Base-by-base conservation (phyloP, 306 rosid genomes). In the Gillenia trifoliata region DNA sequence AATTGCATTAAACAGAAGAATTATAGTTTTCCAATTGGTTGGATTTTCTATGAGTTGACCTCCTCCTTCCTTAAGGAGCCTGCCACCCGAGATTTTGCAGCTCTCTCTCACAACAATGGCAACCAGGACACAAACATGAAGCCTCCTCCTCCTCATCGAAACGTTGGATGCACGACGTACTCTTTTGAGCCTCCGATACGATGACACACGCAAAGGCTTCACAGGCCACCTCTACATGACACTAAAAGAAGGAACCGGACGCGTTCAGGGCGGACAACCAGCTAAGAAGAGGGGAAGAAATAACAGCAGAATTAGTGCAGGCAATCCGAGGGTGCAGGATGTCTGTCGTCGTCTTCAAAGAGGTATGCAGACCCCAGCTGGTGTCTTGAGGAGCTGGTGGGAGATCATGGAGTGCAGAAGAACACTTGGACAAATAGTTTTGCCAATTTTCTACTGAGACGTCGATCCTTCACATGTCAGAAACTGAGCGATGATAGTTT, bases 251-350 rank as follows among this genome's bases (percentile, higher is more conserved):
- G 55, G n/a, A n/a, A n/a, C 76, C 1, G 68, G 76, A 28, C 16
- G 11, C 13, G 19, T 59, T 72, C 4, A 56, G n/a, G n/a, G n/a
- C 16, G 6, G 76, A 72, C 52, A 33, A 72, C 34, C 67, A 40
- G 33, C 66, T 72, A 41, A 45, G 40, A 40, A 40, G 68, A 72
- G 67, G 76, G 11, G 68, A 72, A 59, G 17, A 72, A 4, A 41
- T 72, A 8, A 16, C 34, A 3, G 36, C 23, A 5, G 28, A 19
- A 59, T 6, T 60, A 25, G 20, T 40, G 20, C 20, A 11, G 54
- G 76, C 76, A 40, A 72, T 72, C 56, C 40, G 23, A 40, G 59
- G 76, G 68, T 72, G 59, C 11, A 72, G 68, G 55, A 59, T 72
- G 7, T 38, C 68, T 28, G 19, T 72, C 52, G 3, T 72, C 5